Conservation (phyloP, 257 asterid genomes). For the Solanum neorickii region DNA sequence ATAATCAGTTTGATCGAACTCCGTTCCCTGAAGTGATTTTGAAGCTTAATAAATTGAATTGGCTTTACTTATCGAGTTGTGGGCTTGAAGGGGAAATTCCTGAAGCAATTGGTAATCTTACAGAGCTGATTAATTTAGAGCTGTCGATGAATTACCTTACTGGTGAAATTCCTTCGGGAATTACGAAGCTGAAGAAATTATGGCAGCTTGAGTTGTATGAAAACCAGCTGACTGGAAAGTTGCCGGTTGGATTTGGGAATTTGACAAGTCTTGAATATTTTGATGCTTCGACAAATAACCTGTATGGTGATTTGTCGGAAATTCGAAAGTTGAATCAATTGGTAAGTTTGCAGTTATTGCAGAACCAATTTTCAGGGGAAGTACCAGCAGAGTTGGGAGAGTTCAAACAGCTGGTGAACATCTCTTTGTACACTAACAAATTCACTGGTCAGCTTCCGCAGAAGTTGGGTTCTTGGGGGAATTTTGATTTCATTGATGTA, state of each 20-base stretch:
- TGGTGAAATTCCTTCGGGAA: conserved; percentile 58
- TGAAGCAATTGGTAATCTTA: conserved; percentile 55
- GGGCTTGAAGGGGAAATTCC: conserved; percentile 64
- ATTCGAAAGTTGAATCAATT: conserved; percentile 37
- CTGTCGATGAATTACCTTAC: conserved; percentile 36
- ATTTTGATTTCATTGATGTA: conserved; percentile 52
- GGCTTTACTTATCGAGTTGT: conserved; percentile 62
- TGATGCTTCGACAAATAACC: conserved; percentile 62
- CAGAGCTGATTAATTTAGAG: conserved; percentile 41
- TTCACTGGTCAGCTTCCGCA: conserved; percentile 55
- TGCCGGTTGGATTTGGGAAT: conserved; percentile 62
- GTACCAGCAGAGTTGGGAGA: conserved; percentile 71
- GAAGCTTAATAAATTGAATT: conserved; percentile 26
- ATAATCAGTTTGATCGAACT: conserved; percentile 36
- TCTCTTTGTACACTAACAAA: conserved; percentile 56
- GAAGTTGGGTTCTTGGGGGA: conserved; percentile 70
- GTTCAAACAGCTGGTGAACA: conserved; percentile 41
- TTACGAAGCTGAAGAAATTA: conserved; percentile 45
- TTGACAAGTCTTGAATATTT: conserved; percentile 48
- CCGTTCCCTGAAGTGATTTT: conserved; percentile 38
- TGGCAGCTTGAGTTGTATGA: conserved; percentile 65
- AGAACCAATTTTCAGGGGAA: conserved; percentile 58
- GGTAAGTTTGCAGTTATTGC: conserved; percentile 50
- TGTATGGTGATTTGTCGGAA: conserved; percentile 53
- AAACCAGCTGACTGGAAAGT: conserved; percentile 44